Evolutionary conservation across 495 filamentous ascomycete genomes (phyloP).

Genomic region (Apodospora peruviana): DNA sequence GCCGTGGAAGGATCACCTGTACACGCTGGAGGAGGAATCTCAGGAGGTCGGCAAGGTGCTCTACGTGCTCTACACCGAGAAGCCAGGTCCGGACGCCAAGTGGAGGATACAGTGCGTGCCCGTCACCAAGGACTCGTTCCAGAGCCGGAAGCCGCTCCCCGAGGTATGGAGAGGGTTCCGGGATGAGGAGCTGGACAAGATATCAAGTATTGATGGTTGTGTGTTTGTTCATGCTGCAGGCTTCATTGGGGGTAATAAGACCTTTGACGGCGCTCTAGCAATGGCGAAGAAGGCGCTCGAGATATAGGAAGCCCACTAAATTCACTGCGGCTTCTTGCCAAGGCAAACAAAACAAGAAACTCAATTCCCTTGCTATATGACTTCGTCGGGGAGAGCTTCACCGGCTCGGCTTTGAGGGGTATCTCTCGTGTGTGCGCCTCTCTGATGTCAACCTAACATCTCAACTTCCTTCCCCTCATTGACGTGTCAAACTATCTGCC

Average conservation of each 20-base stretch:
- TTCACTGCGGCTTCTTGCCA: background rate
- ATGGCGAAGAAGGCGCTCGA: constrained; percentile 72
- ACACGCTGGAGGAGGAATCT: constrained; percentile 67
- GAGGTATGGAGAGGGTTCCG: constrained; percentile 86
- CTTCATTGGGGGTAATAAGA: constrained; percentile 93
- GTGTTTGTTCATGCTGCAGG: constrained; percentile 93
- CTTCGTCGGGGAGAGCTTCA: background rate
- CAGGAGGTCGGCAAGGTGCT: constrained; percentile 52
- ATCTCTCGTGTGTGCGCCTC: background rate
- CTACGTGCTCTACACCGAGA: constrained; percentile 96
- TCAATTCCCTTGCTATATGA: background rate
- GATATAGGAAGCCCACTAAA: constrained; percentile 2
- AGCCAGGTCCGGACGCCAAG: constrained; percentile 58
- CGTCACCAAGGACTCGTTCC: constrained; percentile 72
- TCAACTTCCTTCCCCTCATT: background rate
- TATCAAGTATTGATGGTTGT: constrained; percentile 67
- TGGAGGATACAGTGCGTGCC: constrained; percentile 93
- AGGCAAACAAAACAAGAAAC: background rate
- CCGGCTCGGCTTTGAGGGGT: background rate
- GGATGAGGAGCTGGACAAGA: constrained; percentile 72
- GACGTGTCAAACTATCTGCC: background rate
- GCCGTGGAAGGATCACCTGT: constrained; percentile 96
- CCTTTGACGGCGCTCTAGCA: constrained; percentile 77
- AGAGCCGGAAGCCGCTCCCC: constrained; percentile 83
- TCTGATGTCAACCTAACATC: background rate